Percentiles rank a stretch among this genome's conserved stretches.
Conservation (phyloP, 352 stramenopile species). For the Phytophthora tubulina region DNA sequence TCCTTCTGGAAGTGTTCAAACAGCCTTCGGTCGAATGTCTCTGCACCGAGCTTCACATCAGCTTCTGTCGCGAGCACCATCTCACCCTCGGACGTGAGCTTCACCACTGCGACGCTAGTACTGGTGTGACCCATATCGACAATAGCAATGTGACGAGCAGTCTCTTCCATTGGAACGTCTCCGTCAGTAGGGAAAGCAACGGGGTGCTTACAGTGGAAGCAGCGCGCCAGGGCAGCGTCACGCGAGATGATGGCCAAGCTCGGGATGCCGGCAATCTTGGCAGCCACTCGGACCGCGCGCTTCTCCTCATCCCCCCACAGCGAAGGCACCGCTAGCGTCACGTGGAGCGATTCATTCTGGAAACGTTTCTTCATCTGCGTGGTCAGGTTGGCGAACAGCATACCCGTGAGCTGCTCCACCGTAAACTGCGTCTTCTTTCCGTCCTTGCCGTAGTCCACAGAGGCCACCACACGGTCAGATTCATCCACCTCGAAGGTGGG, state of each 20-base stretch:
- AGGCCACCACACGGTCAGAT: constrained; percentile 48
- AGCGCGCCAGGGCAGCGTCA: constrained; percentile 71
- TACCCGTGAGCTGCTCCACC: constrained; percentile 77
- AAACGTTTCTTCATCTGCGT: constrained; percentile 75
- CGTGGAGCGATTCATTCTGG: constrained; percentile 54
- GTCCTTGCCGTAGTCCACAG: constrained; percentile 73
- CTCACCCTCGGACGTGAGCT: constrained; percentile 71
- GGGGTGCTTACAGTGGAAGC: constrained; percentile 88
- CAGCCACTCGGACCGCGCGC: constrained; percentile 52
- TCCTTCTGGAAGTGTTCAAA: constrained; percentile 86
- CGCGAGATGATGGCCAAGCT: constrained; percentile 61
- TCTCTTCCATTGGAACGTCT: constrained; percentile 40
- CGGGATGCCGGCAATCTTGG: constrained; percentile 71
- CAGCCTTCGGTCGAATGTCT: constrained; percentile 80
- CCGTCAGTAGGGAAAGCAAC: constrained; percentile 38
- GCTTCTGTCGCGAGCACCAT: constrained; percentile 62
- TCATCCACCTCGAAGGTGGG: constrained; percentile 50
- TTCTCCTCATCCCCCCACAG: constrained; percentile 69
- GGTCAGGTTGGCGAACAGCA: constrained; percentile 81
- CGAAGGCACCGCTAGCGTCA: constrained; percentile 74
- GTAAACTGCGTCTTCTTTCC: constrained; percentile 60
- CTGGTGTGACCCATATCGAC: constrained; percentile 90
- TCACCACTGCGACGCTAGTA: constrained; percentile 78
- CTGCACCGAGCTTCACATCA: constrained; percentile 69
- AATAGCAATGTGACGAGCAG: constrained; percentile 74